Evolutionary conservation across 805 yeast species (phyloP).

Genomic region (Yarrowia alimentaria): DNA sequence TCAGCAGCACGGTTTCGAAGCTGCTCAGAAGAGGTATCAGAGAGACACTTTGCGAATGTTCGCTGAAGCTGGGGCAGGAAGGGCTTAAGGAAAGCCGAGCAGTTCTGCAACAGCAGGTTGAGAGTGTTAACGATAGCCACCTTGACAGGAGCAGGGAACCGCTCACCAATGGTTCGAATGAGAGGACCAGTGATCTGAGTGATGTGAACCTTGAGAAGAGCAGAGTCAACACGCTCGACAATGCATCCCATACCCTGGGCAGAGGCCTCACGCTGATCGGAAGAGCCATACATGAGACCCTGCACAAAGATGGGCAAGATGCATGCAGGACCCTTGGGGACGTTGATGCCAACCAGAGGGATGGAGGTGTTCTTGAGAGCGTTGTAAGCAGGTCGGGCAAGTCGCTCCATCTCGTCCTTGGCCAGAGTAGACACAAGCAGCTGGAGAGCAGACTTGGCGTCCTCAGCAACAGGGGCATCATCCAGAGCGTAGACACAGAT

Average conservation of each 20-base stretch:
- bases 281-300: constrained; percentile 90
- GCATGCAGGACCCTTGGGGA: constrained; percentile 79
- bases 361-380: constrained; percentile 65
- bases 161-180: constrained; percentile 96
- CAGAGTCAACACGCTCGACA: constrained; percentile 76
- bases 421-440: constrained; percentile 67
- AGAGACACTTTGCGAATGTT: constrained; percentile 87
- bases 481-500: constrained; percentile 71
- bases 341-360: constrained; percentile 63
- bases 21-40: constrained; percentile 68
- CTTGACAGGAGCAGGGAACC: constrained; percentile 86
- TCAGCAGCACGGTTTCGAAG: constrained; percentile 82
- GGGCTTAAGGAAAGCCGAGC: constrained; percentile 89
- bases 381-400: constrained; percentile 77
- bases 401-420: constrained; percentile 71
- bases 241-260: constrained; percentile 88
- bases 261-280: constrained; percentile 77
- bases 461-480: constrained; percentile 62
- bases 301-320: constrained; percentile 88
- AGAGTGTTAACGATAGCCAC: constrained; percentile 89
- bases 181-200: constrained; percentile 95
- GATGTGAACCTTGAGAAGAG: constrained; percentile 74
- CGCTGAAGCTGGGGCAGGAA: constrained; percentile 97
- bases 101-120: constrained; percentile 70
- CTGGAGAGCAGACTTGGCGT: constrained; percentile 62